Base-by-base conservation (phyloP, 805 yeast species). In the Nakazawaea populi region DNA sequence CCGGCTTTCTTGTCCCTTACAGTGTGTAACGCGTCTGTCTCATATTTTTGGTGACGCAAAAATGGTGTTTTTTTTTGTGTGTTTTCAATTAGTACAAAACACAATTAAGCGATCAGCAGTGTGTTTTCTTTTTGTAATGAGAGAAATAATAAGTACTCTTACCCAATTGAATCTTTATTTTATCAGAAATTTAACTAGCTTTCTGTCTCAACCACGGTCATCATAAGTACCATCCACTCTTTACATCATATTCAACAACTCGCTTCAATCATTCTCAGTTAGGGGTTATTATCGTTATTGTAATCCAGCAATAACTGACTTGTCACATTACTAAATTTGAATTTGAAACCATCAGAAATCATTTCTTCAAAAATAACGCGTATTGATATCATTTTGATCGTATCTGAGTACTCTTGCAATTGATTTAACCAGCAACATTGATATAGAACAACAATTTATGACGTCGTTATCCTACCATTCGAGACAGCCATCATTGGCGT, bases 401-500 rank as follows among this genome's bases (percentile, higher is more conserved):
- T 18, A 18, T 18, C 24, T 18, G 24, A 18, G 24, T 18, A 18
- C 35, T 9, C 11, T 32, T 32, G 11, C 35, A 32, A 32, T 32
- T 11, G 11, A 32, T 32, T 34, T 4, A 43, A 34, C 12, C 31
- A 31, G 38, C 27, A 39, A 18, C 24, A 39, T 6, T 14, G 4
- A 39, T 32, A 32, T 32, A 8, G 35, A 32, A 32, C 8, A 11
- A 32, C 35, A 14, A 40, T 27, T 3, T 6, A 50, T 46, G 49
- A 50, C 49, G 6, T 46, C 53, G 14, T 46, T 50, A 35, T 50
- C 73, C 38, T 63, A 63, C 48, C 80, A 75, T 57, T 74, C 85
- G 38, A 79, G 87, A 68, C 85, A 79, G 62, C 77, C 78, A 28
- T 80, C 86, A 18, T 72, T 79, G 54, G 77, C 83, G 27, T 79